Evolutionary conservation across 306 rosid genomes (phyloP), one percentile per base, ranked within the genome.

Genomic region (Dicorynia guianensis): DNA sequence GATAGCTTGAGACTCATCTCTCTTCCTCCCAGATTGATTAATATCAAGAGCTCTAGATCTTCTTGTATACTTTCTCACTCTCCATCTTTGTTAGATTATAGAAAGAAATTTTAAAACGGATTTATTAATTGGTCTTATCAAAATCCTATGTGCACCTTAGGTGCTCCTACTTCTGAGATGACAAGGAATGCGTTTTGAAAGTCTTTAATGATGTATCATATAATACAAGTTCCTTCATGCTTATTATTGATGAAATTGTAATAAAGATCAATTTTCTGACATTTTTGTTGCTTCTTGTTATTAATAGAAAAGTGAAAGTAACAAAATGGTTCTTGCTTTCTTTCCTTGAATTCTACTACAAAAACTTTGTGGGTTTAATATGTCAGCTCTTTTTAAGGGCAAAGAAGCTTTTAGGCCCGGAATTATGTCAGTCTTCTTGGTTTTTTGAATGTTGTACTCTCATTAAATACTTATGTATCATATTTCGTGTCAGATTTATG

Each of bases 401-500:
- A 68, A 80, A 71, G 34, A 76, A 50, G 43, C 71, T 60, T 46
- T n/a, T 30, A 20, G 80, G 56, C 47, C 46, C 56, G 52, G 49
- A 58, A 44, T 43, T 73, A 70, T 68, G 52, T 36, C 17, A 58
- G 25, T 59, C 81, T 74, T 25, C 67, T 13, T 12, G 5, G 61
- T 17, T 53, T 61, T 73, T 67, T 79, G 56, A 61, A 65, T 74
- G 36, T 67, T 15, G 36, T 35, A 67, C 76, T 49, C 18, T 72
- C 71, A 20, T 81, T 71, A 49, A 25, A 85, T 49, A 49, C 57
- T 66, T 13, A 43, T 34, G 5, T 49, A 11, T 49, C 48, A 14
- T 84, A 79, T 72, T 79, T 47, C 43, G 72, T 25, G 57, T 60
- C 81, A 95, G 99, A 86, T 63, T 59, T 92, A 95, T 81, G 92